Conservation (phyloP, 1,284 basidiomycete species). For the Boletellus dicymbophilus region DNA sequence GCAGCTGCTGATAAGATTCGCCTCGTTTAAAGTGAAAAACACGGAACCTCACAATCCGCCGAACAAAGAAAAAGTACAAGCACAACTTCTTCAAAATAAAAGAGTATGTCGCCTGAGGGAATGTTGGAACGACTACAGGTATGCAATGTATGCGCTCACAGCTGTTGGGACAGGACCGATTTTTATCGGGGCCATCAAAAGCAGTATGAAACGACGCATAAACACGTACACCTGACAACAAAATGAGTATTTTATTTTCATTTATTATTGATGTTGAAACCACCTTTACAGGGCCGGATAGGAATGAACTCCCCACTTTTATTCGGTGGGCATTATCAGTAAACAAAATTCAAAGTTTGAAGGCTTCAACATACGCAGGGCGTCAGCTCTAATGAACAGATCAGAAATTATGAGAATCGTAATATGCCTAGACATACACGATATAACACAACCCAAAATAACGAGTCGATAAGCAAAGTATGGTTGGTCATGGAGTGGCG, state of each 20-base stretch:
- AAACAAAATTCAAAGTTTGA: background rate
- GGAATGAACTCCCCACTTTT: background rate
- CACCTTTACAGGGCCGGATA: background rate
- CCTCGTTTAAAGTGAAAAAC: background rate
- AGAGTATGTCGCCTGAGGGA: background rate
- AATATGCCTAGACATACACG: background rate
- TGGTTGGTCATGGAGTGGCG: too few species aligned
- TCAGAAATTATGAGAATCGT: background rate
- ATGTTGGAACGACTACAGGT: too few species aligned
- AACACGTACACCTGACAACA: background rate
- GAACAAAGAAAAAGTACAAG: background rate
- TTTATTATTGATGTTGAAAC: too few species aligned
- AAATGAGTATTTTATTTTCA: too few species aligned
- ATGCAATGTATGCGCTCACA: background rate
- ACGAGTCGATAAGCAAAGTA: too few species aligned
- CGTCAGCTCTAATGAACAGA: background rate
- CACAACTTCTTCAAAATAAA: background rate
- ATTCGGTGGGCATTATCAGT: too few species aligned
- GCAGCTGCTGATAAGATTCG: too few species aligned
- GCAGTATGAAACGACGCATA: background rate
- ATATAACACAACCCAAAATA: background rate
- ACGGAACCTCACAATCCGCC: background rate
- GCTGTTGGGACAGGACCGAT: too few species aligned
- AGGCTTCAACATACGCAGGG: background rate
- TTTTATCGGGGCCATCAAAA: too few species aligned